Evolutionary conservation across 2,329 filamentous ascomycete species (phyloP).

Genomic region (Periconia sp.): DNA sequence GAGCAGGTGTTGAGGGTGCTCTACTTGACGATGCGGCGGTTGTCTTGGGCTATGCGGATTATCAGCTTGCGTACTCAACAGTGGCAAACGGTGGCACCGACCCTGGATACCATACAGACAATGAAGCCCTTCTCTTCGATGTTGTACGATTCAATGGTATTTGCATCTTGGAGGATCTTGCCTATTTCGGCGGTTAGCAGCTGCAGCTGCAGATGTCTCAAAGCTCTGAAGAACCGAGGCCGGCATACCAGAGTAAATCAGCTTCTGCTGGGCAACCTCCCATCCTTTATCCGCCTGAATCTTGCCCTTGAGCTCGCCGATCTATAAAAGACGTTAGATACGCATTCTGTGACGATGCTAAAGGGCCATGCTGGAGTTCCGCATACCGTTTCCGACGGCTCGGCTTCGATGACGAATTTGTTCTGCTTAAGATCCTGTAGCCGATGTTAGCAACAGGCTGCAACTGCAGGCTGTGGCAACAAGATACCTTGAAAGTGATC

Average conservation of each 20-base stretch:
- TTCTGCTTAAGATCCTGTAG: constrained; percentile 94
- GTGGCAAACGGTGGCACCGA: constrained; percentile 49
- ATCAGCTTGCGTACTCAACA: constrained; percentile 22
- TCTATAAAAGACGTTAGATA: constrained; percentile 57
- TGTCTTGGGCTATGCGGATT: constrained; percentile 70
- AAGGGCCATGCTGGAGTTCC: constrained; percentile 25
- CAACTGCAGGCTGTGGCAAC: constrained; percentile 17
- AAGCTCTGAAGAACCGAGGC: constrained; percentile 8
- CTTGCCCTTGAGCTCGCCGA: constrained; percentile 90
- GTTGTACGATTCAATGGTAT: constrained; percentile 94
- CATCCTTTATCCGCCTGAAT: constrained; percentile 92
- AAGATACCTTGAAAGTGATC: constrained; percentile 72
- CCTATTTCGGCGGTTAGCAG: constrained; percentile 60
- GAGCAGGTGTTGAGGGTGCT: constrained; percentile 64
- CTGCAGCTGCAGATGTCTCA: constrained; percentile 21
- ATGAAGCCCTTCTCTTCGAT: constrained; percentile 99
- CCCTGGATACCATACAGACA: constrained; percentile 98
- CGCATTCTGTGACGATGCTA: constrained; percentile 17
- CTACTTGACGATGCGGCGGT: constrained; percentile 56
- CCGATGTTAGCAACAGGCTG: constrained; percentile 23
- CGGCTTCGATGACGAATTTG: constrained; percentile 95
- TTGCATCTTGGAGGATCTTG: constrained; percentile 98
- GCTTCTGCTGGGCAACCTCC: constrained; percentile 88
- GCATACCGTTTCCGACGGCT: constrained; percentile 85
- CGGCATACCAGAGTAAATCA: constrained; percentile 91